Evolutionary conservation across 176 grass and related monocot species (phyloP), one percentile per base, ranked within the genome.

Genomic region (Thinopyrum elongatum): DNA sequence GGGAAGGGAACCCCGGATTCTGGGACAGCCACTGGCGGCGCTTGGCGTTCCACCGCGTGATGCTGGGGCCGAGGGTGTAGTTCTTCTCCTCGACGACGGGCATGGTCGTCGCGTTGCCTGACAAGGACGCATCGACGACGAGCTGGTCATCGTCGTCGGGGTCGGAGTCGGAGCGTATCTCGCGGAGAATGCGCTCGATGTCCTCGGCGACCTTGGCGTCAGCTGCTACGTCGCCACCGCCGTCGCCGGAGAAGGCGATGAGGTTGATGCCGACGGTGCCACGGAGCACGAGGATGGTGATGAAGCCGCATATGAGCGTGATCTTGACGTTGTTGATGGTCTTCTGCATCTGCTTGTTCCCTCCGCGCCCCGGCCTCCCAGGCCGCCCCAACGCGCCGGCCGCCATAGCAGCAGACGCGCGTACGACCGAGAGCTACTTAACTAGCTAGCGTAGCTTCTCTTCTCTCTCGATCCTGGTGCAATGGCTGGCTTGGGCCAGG

Each of bases 111-210:
- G 83, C 77, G 88, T 90, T 90, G 85, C 60, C 46, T 46, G 42
- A 46, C 7, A 13, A 10, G 23, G n/a, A 14, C 79, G 30, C 11
- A 2, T 7, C 74, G 2, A 28, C 53, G 6, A 33, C 10, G 29
- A 15, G 0, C 15, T 51, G 65, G 16, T 68, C 34, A 0, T 66
- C 82, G 14, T 94, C 89, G 33, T 94, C 89, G 76, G 65, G 34
- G 53, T 91, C 92, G n/a, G 92, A 84, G 82, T 94, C 92, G 73
- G 86, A 82, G 80, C 89, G 92, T 80, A 94, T 94, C 86, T 94
- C 89, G 55, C 84, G 80, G 42, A 94, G 92, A 63, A 94, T 69
- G 76, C 89, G 89, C 63, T 94, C 92, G 84, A 94, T 84, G 86
- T 94, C 92, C 84, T 94, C 92, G 42, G 81, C 80, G 34, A 91